Evolutionary conservation across 2,329 filamentous ascomycete genomes (phyloP).

Genomic region (Pestalotiopsis fici): DNA sequence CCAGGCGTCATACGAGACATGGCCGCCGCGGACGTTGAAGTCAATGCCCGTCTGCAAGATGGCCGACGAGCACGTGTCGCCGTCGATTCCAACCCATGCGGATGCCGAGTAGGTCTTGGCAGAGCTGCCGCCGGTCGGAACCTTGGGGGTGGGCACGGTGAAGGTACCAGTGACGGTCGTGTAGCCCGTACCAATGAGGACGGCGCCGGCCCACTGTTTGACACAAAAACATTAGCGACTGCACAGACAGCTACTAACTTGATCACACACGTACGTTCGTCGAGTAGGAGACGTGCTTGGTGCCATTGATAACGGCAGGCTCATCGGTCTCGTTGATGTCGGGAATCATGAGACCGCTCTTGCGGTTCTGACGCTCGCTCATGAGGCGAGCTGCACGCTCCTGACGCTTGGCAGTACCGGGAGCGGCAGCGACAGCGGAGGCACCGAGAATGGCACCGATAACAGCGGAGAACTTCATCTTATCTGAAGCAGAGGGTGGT

Average conservation of each 20-base stretch:
- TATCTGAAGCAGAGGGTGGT: not conserved
- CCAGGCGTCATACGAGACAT: constrained; percentile 54
- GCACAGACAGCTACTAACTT: constrained; percentile 12
- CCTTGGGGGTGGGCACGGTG: constrained; percentile 50
- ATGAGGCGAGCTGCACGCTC: constrained; percentile 31
- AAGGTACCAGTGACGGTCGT: constrained; percentile 55
- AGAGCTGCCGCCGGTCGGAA: constrained; percentile 24
- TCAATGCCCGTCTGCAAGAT: constrained; percentile 61
- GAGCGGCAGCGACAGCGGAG: constrained; percentile 43
- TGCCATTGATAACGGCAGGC: not conserved
- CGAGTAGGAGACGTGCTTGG: constrained; percentile 47
- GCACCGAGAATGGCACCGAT: constrained; percentile 39
- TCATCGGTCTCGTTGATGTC: not conserved
- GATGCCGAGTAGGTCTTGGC: constrained; percentile 40
- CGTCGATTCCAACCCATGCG: constrained; percentile 64
- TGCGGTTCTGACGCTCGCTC: constrained; percentile 17
- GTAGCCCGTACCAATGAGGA: constrained; percentile 52
- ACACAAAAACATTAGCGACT: not conserved
- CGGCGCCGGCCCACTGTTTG: constrained; percentile 57
- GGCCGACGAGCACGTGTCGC: constrained; percentile 53
- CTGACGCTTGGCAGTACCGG: constrained; percentile 41
- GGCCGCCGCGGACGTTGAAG: constrained; percentile 45
- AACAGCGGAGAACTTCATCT: constrained; percentile 50
- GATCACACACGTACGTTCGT: constrained; percentile 39
- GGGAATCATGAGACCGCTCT: constrained; percentile 4